phyloP scores from a whole-genome alignment of 139 green algal genomes.

The Chlorella ohadii region DNA sequence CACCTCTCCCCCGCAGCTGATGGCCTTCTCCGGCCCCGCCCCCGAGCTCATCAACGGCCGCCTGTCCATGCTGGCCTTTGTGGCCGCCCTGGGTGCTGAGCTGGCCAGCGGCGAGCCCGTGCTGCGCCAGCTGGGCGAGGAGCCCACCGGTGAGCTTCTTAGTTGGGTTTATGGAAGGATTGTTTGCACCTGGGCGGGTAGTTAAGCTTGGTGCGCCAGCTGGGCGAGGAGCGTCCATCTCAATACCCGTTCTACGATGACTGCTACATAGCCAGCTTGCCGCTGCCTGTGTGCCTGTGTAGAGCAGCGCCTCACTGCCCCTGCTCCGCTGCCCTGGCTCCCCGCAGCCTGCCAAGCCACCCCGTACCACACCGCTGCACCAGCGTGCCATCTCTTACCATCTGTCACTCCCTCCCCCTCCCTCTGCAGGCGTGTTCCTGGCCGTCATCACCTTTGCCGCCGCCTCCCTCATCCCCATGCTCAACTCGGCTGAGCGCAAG shows the following conservation, averaged over 20 bases:
- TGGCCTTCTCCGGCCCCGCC: constrained; percentile 60
- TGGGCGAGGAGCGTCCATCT: constrained; percentile 18
- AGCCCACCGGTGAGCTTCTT: constrained; percentile 30
- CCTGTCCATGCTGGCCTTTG: constrained; percentile 66
- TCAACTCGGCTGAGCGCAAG: constrained; percentile 32
- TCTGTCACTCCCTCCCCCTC: background rate
- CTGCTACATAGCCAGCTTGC: too few relatives aligned
- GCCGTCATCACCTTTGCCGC: background rate
- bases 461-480: constrained; percentile 50
- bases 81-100: constrained; percentile 54
- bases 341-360: too few relatives aligned
- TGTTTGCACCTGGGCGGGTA: too few relatives aligned
- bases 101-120: constrained; percentile 48
- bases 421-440: background rate
- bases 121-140: constrained; percentile 42
- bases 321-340: too few relatives aligned
- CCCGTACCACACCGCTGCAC: too few relatives aligned
- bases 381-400: too few relatives aligned
- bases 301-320: too few relatives aligned
- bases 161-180: too few relatives aligned
- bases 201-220: constrained; percentile 52
- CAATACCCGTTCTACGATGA: too few relatives aligned
- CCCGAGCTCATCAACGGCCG: constrained; percentile 71
- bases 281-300: too few relatives aligned
- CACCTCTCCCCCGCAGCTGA: constrained; percentile 18